These are phyloP conservation scores for Aaosphaeria pasadenensis DNA, from an alignment of 2,329 filamentous ascomycete species.

Conservation along the genomic window DNA sequence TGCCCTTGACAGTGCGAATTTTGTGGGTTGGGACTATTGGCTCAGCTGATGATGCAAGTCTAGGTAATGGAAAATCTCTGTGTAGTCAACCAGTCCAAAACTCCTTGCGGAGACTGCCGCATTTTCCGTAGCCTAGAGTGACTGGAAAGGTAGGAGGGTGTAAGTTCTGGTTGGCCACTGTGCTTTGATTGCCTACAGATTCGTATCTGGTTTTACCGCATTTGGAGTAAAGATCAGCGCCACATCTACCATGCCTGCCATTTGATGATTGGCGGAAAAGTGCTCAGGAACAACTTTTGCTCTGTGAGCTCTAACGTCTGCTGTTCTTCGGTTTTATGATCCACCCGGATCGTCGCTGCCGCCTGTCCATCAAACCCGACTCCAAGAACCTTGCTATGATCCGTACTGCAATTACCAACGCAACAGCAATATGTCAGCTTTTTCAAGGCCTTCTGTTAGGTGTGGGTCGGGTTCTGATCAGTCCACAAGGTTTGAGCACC, in stretches of 20 bases:
- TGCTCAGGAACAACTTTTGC: conserved; percentile 14
- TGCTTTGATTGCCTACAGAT: conserved; percentile 12
- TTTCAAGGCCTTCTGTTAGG: background rate
- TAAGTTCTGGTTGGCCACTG: conserved; percentile 6
- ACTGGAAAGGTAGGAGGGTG: conserved; percentile 3
- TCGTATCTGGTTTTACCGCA: conserved; percentile 20
- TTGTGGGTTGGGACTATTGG: conserved; percentile 10
- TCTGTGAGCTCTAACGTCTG: conserved; percentile 13
- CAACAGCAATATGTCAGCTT: conserved; percentile 5
- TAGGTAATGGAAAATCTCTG: conserved; percentile 5
- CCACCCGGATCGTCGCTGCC: conserved; percentile 10
- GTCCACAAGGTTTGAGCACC: too few relatives aligned
- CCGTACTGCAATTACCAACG: conserved; percentile 2
- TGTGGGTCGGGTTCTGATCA: background rate
- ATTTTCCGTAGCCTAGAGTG: conserved; percentile 9
- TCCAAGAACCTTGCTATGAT: conserved; percentile 14
- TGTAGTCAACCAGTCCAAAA: conserved; percentile 4
- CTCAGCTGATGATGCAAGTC: conserved; percentile 4
- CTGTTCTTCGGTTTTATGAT: conserved; percentile 11
- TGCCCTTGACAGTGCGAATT: conserved; percentile 2
- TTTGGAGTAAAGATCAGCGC: conserved; percentile 22
- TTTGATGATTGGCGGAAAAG: conserved; percentile 10
- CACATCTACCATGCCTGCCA: conserved; percentile 16
- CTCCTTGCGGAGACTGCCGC: conserved; percentile 7
- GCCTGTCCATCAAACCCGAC: conserved; percentile 13